phyloP scores from a whole-genome alignment of 1,139 yeast species.

The Saccharomycopsis hybrid region DNA sequence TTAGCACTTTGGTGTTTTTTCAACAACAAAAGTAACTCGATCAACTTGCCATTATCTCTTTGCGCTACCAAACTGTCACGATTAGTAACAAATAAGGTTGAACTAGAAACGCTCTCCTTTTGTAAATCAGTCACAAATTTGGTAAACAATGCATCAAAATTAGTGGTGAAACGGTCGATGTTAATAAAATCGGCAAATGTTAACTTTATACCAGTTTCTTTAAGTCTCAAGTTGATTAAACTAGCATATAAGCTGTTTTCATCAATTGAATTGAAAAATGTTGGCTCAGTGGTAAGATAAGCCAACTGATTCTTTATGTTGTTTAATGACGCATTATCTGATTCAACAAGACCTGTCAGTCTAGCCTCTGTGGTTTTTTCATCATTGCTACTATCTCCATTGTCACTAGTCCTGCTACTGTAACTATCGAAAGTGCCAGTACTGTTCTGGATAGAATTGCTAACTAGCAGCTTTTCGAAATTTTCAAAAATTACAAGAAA shows the following conservation, averaged over 20 bases:
- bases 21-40: slow-evolving; percentile 1
- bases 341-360: not conserved
- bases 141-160: not conserved
- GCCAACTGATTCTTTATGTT: slow-evolving; percentile 17
- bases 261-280: not conserved
- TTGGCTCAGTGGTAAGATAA: slow-evolving; percentile 19
- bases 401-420: not conserved
- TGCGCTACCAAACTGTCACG: too few relatives aligned
- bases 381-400: not conserved
- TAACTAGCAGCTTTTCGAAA: too few relatives aligned
- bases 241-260: slow-evolving; percentile 1
- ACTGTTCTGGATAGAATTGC: not conserved
- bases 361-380: too few relatives aligned
- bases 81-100: too few relatives aligned
- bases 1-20: not conserved
- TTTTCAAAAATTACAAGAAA: slow-evolving; percentile 6
- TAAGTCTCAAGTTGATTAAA: not conserved
- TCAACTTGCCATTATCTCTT: not conserved
- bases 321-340: slow-evolving; percentile 11
- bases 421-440: not conserved
- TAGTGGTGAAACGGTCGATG: not conserved
- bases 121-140: too few relatives aligned
- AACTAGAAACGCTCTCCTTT: not conserved
- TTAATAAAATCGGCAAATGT: not conserved
- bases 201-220: not conserved